These are phyloP conservation scores for Aspergillus glaucus DNA, from an alignment of 2,329 filamentous ascomycete genomes.

Conservation along the genomic window DNA sequence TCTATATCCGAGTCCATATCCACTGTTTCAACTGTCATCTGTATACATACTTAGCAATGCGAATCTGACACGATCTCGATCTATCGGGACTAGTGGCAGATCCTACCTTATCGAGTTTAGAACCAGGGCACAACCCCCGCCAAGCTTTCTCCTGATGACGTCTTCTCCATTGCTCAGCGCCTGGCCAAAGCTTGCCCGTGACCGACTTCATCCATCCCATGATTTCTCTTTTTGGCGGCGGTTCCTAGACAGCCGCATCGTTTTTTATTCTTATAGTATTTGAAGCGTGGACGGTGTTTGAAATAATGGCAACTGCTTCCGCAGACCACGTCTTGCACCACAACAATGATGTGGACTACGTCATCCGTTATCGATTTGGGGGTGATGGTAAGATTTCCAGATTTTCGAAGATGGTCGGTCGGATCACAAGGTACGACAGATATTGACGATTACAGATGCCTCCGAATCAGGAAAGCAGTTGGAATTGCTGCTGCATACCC, in stretches of 20 bases:
- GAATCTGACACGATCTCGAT: background rate
- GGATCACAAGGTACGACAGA: background rate
- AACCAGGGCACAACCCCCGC: background rate
- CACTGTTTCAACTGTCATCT: slow-evolving; percentile 3
- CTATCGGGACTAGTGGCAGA: background rate
- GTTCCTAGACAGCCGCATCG: background rate
- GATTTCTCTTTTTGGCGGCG: background rate
- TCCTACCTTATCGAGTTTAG: background rate
- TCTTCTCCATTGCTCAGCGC: background rate
- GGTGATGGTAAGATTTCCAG: slow-evolving; percentile 41
- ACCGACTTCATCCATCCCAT: background rate
- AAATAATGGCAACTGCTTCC: slow-evolving; percentile 23
- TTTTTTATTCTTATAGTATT: background rate
- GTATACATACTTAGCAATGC: background rate
- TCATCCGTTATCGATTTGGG: slow-evolving; percentile 71
- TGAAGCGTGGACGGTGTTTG: too few species aligned
- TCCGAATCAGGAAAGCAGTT: slow-evolving; percentile 67
- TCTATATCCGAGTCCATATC: background rate
- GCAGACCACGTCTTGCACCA: slow-evolving; percentile 30
- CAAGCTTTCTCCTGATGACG: slow-evolving; percentile 1
- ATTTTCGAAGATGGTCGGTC: background rate
- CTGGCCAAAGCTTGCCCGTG: background rate
- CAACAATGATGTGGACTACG: slow-evolving; percentile 78
- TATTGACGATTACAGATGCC: slow-evolving; percentile 47
- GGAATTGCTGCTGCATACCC: slow-evolving; percentile 67